A percentile compares a stretch with the other conserved stretches of the same genome.
phyloP scores from a whole-genome alignment of 371 early-diverging fungal genomes.

The Choanephora cucurbitarum region DNA sequence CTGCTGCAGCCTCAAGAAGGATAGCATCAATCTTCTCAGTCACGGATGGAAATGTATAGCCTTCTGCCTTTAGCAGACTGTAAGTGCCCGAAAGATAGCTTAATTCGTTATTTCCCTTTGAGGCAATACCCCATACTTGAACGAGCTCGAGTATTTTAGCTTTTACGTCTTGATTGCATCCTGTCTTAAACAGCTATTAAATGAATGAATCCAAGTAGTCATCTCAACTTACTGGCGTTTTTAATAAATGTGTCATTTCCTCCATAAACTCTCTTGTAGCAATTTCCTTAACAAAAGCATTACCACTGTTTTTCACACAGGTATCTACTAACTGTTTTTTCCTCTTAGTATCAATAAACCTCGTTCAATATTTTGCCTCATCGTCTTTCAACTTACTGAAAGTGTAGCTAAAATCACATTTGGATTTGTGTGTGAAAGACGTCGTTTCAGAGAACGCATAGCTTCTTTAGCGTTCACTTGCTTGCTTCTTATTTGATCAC shows the following conservation, averaged over 20 bases:
- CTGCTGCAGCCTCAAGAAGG: constrained; percentile 73
- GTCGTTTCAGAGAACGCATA: constrained; percentile 68
- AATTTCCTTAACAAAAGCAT: constrained; percentile 82
- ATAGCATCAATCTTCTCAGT: constrained; percentile 50
- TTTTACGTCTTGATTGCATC: constrained; percentile 73
- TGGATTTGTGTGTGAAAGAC: constrained; percentile 86
- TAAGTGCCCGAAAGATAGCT: constrained; percentile 77
- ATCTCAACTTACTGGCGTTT: constrained; percentile 51
- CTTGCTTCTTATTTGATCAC: constrained; percentile 90
- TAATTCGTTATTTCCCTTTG: constrained; percentile 73
- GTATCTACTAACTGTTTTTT: constrained; percentile 75
- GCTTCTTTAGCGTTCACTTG: constrained; percentile 79
- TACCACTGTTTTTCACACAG: constrained; percentile 93
- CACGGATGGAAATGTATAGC: constrained; percentile 59
- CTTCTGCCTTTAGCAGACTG: constrained; percentile 72
- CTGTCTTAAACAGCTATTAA: constrained; percentile 17
- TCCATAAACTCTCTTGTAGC: constrained; percentile 91
- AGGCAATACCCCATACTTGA: constrained; percentile 88
- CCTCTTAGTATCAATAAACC: constrained; percentile 2
- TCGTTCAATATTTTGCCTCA: neutral
- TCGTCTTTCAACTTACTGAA: constrained; percentile 57
- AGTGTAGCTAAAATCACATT: constrained; percentile 90
- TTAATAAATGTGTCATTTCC: constrained; percentile 67
- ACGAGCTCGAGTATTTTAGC: constrained; percentile 71
- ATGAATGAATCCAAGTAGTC: neutral